Evolutionary conservation across 2,329 filamentous ascomycete genomes (phyloP).

Genomic region (Penicillium sp.): DNA sequence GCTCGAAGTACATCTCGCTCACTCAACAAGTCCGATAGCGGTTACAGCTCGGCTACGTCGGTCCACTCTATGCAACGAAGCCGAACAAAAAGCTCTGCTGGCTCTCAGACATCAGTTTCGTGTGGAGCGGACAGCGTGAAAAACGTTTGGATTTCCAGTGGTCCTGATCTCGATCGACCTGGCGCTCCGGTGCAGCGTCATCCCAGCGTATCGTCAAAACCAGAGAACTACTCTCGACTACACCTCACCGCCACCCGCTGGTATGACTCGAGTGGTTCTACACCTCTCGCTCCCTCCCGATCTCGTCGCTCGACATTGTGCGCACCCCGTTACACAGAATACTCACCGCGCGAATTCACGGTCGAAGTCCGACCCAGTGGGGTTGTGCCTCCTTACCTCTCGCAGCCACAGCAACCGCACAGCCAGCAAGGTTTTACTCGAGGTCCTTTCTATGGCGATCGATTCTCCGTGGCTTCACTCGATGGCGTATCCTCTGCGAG

Average conservation of each 20-base stretch:
- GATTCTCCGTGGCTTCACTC: constrained; percentile 5
- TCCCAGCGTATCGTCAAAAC: constrained; percentile 20
- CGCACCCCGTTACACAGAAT: constrained; percentile 26
- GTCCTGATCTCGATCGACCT: background rate
- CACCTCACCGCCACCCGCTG: constrained; percentile 15
- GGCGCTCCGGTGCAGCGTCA: constrained; percentile 19
- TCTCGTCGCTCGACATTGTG: constrained; percentile 25
- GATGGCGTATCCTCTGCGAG: constrained; percentile 2
- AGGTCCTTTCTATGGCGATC: constrained; percentile 13
- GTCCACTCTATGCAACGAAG: constrained; percentile 30
- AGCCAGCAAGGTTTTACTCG: constrained; percentile 5
- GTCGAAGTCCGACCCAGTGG: background rate
- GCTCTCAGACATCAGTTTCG: constrained; percentile 29
- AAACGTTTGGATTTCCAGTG: constrained; percentile 5
- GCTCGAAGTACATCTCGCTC: constrained; percentile 24
- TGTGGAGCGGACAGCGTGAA: constrained; percentile 17
- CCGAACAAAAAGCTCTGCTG: constrained; percentile 26
- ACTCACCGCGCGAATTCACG: constrained; percentile 6
- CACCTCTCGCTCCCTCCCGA: constrained; percentile 5
- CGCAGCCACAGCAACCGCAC: background rate
- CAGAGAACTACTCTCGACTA: constrained; percentile 17
- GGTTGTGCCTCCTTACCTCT: background rate
- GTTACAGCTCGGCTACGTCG: constrained; percentile 42
- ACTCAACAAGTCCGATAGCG: constrained; percentile 39
- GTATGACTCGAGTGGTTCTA: constrained; percentile 16